phyloP scores from a whole-genome alignment of 768 basidiomycete genomes.

The Boletus patriciae region DNA sequence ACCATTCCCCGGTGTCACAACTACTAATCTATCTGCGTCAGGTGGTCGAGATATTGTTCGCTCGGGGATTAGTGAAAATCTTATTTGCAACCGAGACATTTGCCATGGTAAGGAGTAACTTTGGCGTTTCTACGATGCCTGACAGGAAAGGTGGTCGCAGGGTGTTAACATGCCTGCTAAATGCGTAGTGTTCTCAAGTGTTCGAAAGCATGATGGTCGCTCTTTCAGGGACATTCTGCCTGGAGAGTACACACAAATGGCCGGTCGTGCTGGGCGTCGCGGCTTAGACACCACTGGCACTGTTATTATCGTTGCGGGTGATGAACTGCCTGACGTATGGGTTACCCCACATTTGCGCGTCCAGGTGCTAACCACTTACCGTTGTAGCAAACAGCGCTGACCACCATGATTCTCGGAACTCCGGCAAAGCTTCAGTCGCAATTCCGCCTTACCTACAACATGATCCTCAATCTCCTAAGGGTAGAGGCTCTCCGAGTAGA shows the following conservation, averaged over 20 bases:
- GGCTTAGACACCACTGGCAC: slow-evolving; percentile 95
- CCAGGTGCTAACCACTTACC: background rate
- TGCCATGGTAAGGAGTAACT: slow-evolving; percentile 72
- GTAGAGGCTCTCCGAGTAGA: slow-evolving; percentile 96
- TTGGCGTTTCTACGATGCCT: slow-evolving; percentile 7
- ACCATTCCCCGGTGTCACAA: background rate
- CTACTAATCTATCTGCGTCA: slow-evolving; percentile 33
- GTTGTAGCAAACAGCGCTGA: slow-evolving; percentile 66
- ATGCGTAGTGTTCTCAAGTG: slow-evolving; percentile 94
- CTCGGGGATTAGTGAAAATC: slow-evolving; percentile 92
- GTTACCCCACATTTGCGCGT: slow-evolving; percentile 9
- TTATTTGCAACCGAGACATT: slow-evolving; percentile 99
- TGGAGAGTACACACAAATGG: slow-evolving; percentile 99
- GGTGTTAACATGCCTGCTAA: slow-evolving; percentile 99
- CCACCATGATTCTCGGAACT: slow-evolving; percentile 91
- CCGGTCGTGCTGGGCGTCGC: slow-evolving; percentile 94
- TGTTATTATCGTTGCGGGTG: slow-evolving; percentile 85
- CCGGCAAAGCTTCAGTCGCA: slow-evolving; percentile 93
- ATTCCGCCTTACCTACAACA: slow-evolving; percentile 97
- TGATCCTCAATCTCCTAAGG: slow-evolving; percentile 95
- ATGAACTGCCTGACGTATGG: slow-evolving; percentile 81
- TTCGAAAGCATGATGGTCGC: slow-evolving; percentile 92
- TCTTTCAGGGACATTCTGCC: slow-evolving; percentile 88
- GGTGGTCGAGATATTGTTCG: slow-evolving; percentile 96
- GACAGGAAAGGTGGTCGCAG: slow-evolving; percentile 40